Evolutionary conservation across 2,329 filamentous ascomycete genomes (phyloP), one percentile per base, ranked within the genome.

Genomic region (Fragosphaeria purpurea): DNA sequence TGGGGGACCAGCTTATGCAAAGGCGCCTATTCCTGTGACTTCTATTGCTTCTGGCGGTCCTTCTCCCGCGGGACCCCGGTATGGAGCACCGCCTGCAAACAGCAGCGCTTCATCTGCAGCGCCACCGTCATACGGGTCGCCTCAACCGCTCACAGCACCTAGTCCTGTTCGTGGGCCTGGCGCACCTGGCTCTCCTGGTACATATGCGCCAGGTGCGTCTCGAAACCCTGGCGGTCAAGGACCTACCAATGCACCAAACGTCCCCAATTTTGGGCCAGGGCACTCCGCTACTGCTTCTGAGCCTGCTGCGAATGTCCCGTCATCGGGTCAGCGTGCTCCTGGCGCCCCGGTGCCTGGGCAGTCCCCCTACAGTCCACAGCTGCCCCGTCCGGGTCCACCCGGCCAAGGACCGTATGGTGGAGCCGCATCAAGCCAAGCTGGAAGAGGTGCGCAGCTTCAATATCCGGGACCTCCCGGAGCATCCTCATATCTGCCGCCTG

Each of bases 301-400:
- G 4, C 13, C 42, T n/a, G 34, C 38, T 2, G 12, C 12, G 4
- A 41, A 40, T 9, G 13, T 30, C 32, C 3, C 9, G 31, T 30
- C 30, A 8, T 31, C 38, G 6, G 46, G 46, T 7, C 46, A 47
- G n/a, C 46, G 46, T 42, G 46, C 44, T 13, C 50, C 46, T 12
- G 50, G 50, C 12, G 37, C 40, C n/a, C 47, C 50, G 7, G 7
- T 38, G 3, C 46, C 50, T 12, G 50, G 45, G 3, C 50, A 51
- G 22, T 42, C 46, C 5, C 50, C 50, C 7, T 53, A 53, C 5
- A 41, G 41, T n/a, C 32, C 48, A 12, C 33, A 39, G 13, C n/a
- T 32, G 13, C 45, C 52, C 7, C 32, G 38, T 7, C 45, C 39
- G 30, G 46, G 46, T 12, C 50, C 49, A 11, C 50, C 43, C 1